These are phyloP conservation scores for Hyphodiscus sp. DNA, from an alignment of 2,329 filamentous ascomycete species.

Conservation along the genomic window DNA sequence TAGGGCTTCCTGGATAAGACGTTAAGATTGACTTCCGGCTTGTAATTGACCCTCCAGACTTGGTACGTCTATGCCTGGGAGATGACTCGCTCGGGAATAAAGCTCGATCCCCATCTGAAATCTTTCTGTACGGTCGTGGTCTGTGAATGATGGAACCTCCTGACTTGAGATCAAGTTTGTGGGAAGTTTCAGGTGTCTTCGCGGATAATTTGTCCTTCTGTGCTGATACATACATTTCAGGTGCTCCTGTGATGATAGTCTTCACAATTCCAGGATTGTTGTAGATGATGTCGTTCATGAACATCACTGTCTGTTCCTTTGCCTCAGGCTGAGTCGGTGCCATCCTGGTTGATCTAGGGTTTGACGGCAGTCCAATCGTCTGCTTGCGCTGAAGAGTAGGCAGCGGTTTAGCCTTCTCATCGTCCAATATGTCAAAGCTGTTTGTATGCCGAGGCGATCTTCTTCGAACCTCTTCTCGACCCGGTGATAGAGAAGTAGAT, in stretches of 20 bases:
- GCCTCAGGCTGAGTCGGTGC: conserved; percentile 6
- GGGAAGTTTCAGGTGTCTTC: conserved; percentile 2
- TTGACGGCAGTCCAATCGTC: conserved; percentile 23
- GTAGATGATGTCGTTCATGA: conserved; percentile 50
- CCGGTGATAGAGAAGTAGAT: conserved; percentile 28
- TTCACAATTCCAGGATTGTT: conserved; percentile 44
- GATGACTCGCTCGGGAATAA: conserved; percentile 42
- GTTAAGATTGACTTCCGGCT: conserved; percentile 41
- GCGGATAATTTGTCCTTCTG: conserved; percentile 18
- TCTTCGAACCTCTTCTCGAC: conserved; percentile 26
- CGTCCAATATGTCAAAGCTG: conserved; percentile 13
- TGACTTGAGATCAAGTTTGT: conserved; percentile 14
- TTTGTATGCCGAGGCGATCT: conserved; percentile 25
- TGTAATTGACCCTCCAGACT: conserved; percentile 42
- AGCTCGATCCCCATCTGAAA: conserved; percentile 33
- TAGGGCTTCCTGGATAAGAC: conserved; percentile 40
- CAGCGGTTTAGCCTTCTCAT: conserved; percentile 9
- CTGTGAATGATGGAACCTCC: conserved; percentile 28
- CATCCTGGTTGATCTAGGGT: conserved; percentile 20
- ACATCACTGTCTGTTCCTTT: conserved; percentile 45
- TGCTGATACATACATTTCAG: conserved; percentile 11
- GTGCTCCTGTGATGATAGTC: conserved; percentile 41
- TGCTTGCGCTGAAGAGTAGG: conserved; percentile 18
- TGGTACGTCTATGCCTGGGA: conserved; percentile 37
- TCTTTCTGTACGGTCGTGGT: conserved; percentile 26